Base-by-base conservation (phyloP, 352 stramenopile genomes). In the Phytophthora tentaculata region DNA sequence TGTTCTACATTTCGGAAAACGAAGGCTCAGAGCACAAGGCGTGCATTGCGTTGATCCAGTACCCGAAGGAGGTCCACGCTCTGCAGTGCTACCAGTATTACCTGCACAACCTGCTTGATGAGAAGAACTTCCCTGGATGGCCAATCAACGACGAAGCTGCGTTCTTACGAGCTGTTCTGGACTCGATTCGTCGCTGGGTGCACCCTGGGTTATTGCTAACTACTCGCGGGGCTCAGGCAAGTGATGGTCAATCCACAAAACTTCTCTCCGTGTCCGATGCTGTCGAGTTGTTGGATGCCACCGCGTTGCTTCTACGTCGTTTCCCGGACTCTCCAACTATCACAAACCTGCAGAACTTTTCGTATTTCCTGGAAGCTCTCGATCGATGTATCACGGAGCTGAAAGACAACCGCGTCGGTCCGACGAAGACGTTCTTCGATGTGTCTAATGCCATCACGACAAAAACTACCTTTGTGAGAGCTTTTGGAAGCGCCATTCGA, bases 21-120 rank as follows among this genome's bases (percentile, higher is more conserved):
- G 84, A 94, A 43, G 76, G 84, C 41, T 81, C 73, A 2, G 83
- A 91, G n/a, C 87, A 95, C 55, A 81, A 95, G 69, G 84, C 78
- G 32, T 93, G 83, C 48, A 86, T 92, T 48, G 76, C 88, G 24
- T 55, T 94, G 17, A 95, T 96, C 22, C 69, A 92, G 60, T 96
- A 96, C 52, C 88, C 88, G 35, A 79, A 85, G 29, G 83, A 96
- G 79, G 88, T 95, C 4, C 88, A 96, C 50, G 85, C 84, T 22
- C 73, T 96, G 10, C 88, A 96, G 66, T 93, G 85, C 66, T 94
- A 96, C 50, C 86, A 95, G 65, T 96, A 96, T 64, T 96, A 96
- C 22, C 59, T 96, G 20, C 84, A 94, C 69, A 96, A 96, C 56
- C 65, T 96, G 22, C 61, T 96, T 22, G 86, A 96, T 52, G 88